Evolutionary conservation across 306 rosid genomes (phyloP).

Genomic region (Castanea crenata): DNA sequence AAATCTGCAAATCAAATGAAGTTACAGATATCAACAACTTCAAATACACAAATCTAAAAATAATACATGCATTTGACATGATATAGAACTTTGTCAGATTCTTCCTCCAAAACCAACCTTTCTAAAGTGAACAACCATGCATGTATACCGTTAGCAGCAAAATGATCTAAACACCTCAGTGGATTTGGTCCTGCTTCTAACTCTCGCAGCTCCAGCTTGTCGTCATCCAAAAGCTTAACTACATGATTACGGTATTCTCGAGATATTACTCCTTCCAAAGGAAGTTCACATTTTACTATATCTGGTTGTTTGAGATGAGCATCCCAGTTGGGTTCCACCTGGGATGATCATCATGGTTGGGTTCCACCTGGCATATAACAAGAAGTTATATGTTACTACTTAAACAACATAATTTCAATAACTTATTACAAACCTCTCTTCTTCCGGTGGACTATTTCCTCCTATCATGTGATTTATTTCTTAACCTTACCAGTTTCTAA

Average conservation of each 20-base stretch:
- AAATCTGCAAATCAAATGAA: constrained; percentile 49
- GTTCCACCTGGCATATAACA: constrained; percentile 51
- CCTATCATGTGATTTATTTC: constrained; percentile 51
- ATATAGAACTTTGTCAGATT: constrained; percentile 3
- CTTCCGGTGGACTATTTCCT: constrained; percentile 43
- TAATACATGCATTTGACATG: constrained; percentile 9
- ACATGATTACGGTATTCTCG: constrained; percentile 42
- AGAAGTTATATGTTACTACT: not conserved
- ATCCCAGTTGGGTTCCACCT: not conserved
- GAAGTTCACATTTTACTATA: constrained; percentile 19
- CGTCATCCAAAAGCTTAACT: constrained; percentile 73
- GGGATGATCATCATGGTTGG: not conserved
- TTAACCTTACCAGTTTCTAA: constrained; percentile 57
- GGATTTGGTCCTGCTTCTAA: not conserved
- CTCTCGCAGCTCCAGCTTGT: constrained; percentile 79
- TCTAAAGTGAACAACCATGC: constrained; percentile 76
- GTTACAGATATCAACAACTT: constrained; percentile 16
- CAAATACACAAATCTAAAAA: constrained; percentile 14
- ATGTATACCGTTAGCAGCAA: constrained; percentile 42
- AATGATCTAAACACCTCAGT: constrained; percentile 53
- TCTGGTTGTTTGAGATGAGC: constrained; percentile 34
- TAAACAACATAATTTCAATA: constrained; percentile 4
- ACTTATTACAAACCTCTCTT: constrained; percentile 46
- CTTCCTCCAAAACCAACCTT: constrained; percentile 53
- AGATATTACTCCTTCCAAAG: no score